Percentiles rank a stretch among this genome's conserved stretches.
Conservation (phyloP, 1,139 yeast species). For the Dujonia santamariae region DNA sequence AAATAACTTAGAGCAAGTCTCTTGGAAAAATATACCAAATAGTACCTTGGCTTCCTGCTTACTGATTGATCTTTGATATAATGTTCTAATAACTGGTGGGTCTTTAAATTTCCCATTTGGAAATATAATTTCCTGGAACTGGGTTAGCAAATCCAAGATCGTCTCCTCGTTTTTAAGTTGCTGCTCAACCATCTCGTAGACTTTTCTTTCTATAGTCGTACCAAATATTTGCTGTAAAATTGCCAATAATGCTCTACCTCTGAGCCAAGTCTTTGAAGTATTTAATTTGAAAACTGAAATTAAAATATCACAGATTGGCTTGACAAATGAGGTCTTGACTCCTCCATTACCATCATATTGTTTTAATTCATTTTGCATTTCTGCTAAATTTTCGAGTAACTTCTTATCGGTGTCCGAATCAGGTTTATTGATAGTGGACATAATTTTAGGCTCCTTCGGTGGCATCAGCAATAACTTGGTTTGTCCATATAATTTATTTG, state of each 20-base stretch:
- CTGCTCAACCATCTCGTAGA: conserved; percentile 38
- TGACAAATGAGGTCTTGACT: conserved; percentile 47
- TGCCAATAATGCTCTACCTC: conserved; percentile 81
- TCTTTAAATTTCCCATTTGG: conserved; percentile 59
- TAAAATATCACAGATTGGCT: conserved; percentile 78
- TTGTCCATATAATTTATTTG: conserved; percentile 29
- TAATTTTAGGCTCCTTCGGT: not conserved
- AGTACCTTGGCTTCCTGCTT: conserved; percentile 59
- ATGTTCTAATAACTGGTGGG: conserved; percentile 43
- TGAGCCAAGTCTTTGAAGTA: conserved; percentile 67
- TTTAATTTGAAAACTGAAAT: conserved; percentile 68
- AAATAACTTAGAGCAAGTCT: conserved; percentile 70
- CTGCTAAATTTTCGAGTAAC: conserved; percentile 30
- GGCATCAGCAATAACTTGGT: conserved; percentile 12
- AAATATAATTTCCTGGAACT: conserved; percentile 53
- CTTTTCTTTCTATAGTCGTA: conserved; percentile 78
- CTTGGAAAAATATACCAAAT: conserved; percentile 56
- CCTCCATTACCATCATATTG: conserved; percentile 33
- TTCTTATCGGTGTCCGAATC: conserved; percentile 5
- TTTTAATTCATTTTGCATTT: conserved; percentile 41
- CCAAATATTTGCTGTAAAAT: conserved; percentile 85
- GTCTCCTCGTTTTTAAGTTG: conserved; percentile 44
- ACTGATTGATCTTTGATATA: conserved; percentile 50
- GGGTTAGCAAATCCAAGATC: conserved; percentile 42
- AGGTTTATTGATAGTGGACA: conserved; percentile 15